A percentile compares a stretch with the other conserved stretches of the same genome.
Conservation (phyloP, 306 rosid genomes). For the Dryas drummondii region DNA sequence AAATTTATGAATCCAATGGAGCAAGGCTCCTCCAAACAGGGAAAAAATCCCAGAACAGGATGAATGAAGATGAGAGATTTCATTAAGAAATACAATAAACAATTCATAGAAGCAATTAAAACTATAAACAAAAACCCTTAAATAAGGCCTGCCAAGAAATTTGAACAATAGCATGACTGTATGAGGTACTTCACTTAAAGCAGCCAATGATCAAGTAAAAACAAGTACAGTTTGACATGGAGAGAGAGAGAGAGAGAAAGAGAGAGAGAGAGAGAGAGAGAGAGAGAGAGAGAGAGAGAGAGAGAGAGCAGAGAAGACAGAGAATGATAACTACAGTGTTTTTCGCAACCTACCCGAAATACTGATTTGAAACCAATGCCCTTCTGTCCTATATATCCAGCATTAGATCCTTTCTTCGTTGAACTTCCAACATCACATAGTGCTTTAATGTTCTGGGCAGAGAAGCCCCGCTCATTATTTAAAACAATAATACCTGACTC, state of each 20-base stretch:
- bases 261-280: too few species aligned
- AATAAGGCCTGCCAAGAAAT: not conserved
- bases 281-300: too few species aligned
- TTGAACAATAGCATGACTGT: not conserved
- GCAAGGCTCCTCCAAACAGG: not conserved
- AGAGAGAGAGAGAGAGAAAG: not conserved
- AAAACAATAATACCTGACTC: slow-evolving; percentile 72
- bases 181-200: not conserved
- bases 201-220: not conserved
- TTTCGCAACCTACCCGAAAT: slow-evolving; percentile 67
- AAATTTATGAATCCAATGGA: not conserved
- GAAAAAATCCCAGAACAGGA: not conserved
- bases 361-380: slow-evolving; percentile 99
- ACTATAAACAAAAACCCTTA: not conserved
- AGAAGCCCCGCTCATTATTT: slow-evolving; percentile 87
- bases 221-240: too few species aligned
- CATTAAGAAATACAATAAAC: not conserved
- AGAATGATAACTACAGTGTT: not conserved
- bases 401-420: slow-evolving; percentile 83
- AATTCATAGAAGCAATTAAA: not conserved
- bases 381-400: slow-evolving; percentile 94
- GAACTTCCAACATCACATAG: slow-evolving; percentile 98
- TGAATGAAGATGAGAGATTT: not conserved
- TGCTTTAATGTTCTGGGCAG: slow-evolving; percentile 81
- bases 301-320: not conserved